Conservation (phyloP, 768 basidiomycete species). For the Tricholoma flavovirens region DNA sequence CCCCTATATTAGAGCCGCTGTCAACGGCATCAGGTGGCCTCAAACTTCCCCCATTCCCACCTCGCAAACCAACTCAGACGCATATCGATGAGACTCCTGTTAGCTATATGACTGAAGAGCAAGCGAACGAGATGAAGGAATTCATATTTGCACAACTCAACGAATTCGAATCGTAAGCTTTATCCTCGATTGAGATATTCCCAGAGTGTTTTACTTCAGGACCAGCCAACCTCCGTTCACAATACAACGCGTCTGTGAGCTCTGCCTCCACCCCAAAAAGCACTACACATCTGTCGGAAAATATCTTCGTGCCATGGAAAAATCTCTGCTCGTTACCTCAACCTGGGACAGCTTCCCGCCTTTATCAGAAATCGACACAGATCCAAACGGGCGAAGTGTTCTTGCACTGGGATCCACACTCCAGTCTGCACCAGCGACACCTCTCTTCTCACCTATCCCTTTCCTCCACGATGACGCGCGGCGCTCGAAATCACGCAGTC, state of each 20-base stretch:
- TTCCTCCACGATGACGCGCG: constrained; percentile 83
- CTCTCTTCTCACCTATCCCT: constrained; percentile 82
- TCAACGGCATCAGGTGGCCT: constrained; percentile 51
- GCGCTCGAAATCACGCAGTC: constrained; percentile 73
- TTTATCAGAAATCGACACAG: constrained; percentile 32
- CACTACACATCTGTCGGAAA: constrained; percentile 80
- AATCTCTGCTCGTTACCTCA: constrained; percentile 78
- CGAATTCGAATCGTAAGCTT: constrained; percentile 66
- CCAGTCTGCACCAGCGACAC: constrained; percentile 64
- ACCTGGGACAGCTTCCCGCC: constrained; percentile 67
- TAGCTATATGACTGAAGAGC: constrained; percentile 53
- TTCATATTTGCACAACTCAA: constrained; percentile 60
- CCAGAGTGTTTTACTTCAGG: constrained; percentile 3
- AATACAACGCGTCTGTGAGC: constrained; percentile 83
- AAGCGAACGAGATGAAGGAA: constrained; percentile 52
- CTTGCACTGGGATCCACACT: constrained; percentile 41
- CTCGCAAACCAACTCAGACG: constrained; percentile 43
- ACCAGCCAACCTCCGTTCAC: constrained; percentile 71
- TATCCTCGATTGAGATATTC: neutral
- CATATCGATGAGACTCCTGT: constrained; percentile 51
- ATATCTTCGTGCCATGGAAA: constrained; percentile 83
- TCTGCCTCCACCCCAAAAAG: constrained; percentile 59
- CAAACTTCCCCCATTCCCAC: constrained; percentile 69
- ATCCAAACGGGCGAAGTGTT: constrained; percentile 32
- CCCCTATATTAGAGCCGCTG: constrained; percentile 37